Conservation (phyloP, 768 basidiomycete genomes). For the Lactarius sanguifluus region DNA sequence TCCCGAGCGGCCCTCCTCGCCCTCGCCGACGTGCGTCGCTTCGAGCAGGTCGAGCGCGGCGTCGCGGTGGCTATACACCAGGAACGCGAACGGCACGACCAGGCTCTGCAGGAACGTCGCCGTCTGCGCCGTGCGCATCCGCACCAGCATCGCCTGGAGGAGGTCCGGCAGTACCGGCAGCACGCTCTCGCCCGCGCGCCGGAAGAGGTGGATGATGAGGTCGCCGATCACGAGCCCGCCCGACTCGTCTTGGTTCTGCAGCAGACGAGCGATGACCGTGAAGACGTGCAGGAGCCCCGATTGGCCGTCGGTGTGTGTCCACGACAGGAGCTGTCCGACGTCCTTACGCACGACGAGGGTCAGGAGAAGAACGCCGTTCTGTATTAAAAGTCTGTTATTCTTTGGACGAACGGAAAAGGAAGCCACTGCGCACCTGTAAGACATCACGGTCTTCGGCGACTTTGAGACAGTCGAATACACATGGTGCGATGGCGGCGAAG, state of each 20-base stretch:
- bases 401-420: constrained; percentile 2
- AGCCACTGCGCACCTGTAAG: constrained; percentile 55
- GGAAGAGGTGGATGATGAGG: constrained; percentile 87
- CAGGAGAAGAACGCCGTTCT: constrained; percentile 83
- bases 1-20: constrained; percentile 52
- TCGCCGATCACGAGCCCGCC: constrained; percentile 94
- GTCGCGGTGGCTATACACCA: constrained; percentile 84
- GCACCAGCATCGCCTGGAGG: constrained; percentile 74
- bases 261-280: constrained; percentile 69
- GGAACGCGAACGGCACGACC: constrained; percentile 89
- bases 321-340: constrained; percentile 72
- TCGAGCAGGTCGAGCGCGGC: constrained; percentile 78
- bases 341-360: constrained; percentile 88
- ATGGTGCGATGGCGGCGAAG: constrained; percentile 71
- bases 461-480: constrained; percentile 66
- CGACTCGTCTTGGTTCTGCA: constrained; percentile 83
- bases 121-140: constrained; percentile 84
- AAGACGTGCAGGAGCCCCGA: constrained; percentile 77
- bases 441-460: constrained; percentile 84
- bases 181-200: constrained; percentile 77
- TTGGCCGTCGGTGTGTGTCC: constrained; percentile 65
- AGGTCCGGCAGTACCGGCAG: constrained; percentile 86
- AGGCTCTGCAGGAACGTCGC: constrained; percentile 93
- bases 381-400: neutral
- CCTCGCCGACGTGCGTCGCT: constrained; percentile 47